Evolutionary conservation across 2,329 filamentous ascomycete species (phyloP), one percentile per base, ranked within the genome.

Genomic region (Phaeosphaeria sp.): DNA sequence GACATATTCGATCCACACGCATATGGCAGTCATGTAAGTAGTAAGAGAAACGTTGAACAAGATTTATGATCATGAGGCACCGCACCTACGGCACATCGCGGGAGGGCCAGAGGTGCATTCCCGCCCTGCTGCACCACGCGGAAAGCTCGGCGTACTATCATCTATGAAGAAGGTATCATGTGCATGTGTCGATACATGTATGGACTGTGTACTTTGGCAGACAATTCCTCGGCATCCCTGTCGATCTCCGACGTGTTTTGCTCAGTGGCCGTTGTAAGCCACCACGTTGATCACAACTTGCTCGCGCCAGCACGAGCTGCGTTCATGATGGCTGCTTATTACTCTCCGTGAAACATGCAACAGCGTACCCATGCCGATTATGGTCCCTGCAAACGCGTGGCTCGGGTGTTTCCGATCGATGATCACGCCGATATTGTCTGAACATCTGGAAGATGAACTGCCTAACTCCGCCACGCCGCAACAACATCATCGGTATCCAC

Each of bases 21-120:
- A 36, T 36, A 36, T 13, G 30, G 30, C 30, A 36, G 6, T 36
- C 30, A 36, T 36, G 30, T 13, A 13, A 6, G 30, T 36, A 36
- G 30, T 13, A 36, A 36, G 30, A 36, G 30, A 36, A 36, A 36
- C 15, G 6, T 36, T 36, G 30, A 13, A 36, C 30, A 36, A 3
- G 11, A 36, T 36, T 36, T 13, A 36, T 36, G 30, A 36, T 36
- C 30, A 36, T 36, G 30, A 7, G 3, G 30, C 30, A 36, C 30
- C 6, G 30, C 30, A 13, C 11, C 8, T 6, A 21, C 55, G 51
- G 55, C 51, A 53, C 55, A 42, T 22, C 30, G n/a, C 46, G 46
- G 46, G 43, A 45, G 25, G 25, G 30, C 43, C 51, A 46, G 45
- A 40, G 20, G 33, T 46, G 20, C 39, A 46, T 13, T 36, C 3